Evolutionary conservation across 805 yeast genomes (phyloP).

Genomic region (Ogataea polymorpha): DNA sequence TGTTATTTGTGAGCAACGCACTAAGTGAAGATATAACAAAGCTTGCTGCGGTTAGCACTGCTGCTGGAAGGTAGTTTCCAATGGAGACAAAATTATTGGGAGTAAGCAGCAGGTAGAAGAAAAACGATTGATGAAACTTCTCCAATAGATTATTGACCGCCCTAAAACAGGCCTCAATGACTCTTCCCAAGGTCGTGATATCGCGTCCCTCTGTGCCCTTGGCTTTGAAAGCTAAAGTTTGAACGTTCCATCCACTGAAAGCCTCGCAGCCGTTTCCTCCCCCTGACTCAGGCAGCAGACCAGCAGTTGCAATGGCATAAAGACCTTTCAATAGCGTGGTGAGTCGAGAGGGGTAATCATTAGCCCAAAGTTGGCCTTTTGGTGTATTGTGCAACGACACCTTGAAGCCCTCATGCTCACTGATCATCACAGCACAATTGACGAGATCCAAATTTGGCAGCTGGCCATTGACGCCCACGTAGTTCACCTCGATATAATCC

Average conservation of each 20-base stretch:
- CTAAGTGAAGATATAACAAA: conserved; percentile 69
- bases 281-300: conserved; percentile 38
- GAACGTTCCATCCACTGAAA: conserved; percentile 95
- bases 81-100: conserved; percentile 85
- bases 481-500: conserved; percentile 68
- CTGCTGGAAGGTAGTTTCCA: conserved; percentile 89
- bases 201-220: conserved; percentile 53
- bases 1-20: conserved; percentile 44
- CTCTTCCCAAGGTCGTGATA: conserved; percentile 87
- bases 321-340: conserved; percentile 62
- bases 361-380: conserved; percentile 41
- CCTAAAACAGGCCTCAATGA: conserved; percentile 82
- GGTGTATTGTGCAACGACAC: conserved; percentile 63
- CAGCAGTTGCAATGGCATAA: conserved; percentile 65
- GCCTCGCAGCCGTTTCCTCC: conserved; percentile 73
- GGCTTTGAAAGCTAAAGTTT: conserved; percentile 79
- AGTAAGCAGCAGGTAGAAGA: conserved; percentile 79
- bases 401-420: conserved; percentile 72
- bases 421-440: conserved; percentile 72
- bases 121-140: conserved; percentile 95
- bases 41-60: conserved; percentile 64
- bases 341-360: conserved; percentile 54
- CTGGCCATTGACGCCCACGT: conserved; percentile 93
- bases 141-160: conserved; percentile 89
- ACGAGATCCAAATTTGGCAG: conserved; percentile 89